phyloP scores from a whole-genome alignment of 192 early-diverging fungal genomes.

The Coemansia interrupta region DNA sequence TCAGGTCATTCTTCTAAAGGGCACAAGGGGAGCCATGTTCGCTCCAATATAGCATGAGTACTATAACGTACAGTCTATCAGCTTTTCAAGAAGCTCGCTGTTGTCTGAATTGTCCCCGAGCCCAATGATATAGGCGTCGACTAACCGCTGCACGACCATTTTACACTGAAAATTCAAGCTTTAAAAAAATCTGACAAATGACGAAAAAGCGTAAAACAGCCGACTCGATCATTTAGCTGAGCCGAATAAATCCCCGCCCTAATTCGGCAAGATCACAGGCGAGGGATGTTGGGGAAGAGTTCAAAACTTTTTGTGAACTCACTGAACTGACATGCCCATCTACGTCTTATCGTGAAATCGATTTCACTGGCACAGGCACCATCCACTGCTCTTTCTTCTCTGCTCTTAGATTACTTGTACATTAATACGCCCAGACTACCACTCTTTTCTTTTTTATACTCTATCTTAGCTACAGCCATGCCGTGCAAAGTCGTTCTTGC shows the following conservation, averaged over 20 bases:
- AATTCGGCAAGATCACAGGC: no score
- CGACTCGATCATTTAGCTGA: no score
- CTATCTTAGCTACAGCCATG: slow-evolving; percentile 21
- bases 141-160: slow-evolving; percentile 48
- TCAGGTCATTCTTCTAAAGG: no score
- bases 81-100: slow-evolving; percentile 23
- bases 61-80: slow-evolving; percentile 22
- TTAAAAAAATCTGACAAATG: not conserved
- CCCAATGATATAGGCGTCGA: slow-evolving; percentile 52
- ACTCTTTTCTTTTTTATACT: not conserved
- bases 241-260: no score
- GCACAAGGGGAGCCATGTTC: not conserved
- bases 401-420: not conserved
- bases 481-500: slow-evolving; percentile 57
- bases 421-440: not conserved
- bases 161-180: not conserved
- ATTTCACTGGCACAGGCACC: not conserved
- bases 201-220: no score
- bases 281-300: no score
- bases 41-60: not conserved
- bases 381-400: not conserved
- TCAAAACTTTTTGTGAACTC: no score
- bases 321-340: no score
- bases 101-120: slow-evolving; percentile 46
- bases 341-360: no score